These are phyloP conservation scores for Exsudoporus frostii DNA, from an alignment of 768 basidiomycete species.

Conservation along the genomic window DNA sequence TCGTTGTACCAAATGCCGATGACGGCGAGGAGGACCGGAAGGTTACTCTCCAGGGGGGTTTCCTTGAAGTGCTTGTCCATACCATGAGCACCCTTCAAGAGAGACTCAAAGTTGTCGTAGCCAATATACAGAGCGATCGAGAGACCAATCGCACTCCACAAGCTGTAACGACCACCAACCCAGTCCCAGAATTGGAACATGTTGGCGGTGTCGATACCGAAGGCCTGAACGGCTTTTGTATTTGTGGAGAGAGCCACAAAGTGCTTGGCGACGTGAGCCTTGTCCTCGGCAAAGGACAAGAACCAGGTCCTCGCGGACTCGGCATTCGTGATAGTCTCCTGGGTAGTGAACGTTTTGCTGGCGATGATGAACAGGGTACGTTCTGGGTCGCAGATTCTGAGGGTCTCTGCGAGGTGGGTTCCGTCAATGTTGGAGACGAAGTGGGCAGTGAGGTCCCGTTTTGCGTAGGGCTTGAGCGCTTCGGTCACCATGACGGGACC, in stretches of 20 bases:
- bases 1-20: constrained; percentile 99
- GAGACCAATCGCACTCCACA: constrained; percentile 98
- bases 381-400: constrained; percentile 80
- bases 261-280: constrained; percentile 94
- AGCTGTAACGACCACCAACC: constrained; percentile 97
- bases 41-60: constrained; percentile 81
- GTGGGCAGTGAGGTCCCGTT: constrained; percentile 80
- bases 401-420: constrained; percentile 90
- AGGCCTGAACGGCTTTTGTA: constrained; percentile 86
- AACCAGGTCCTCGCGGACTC: constrained; percentile 95
- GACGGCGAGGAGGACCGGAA: constrained; percentile 87
- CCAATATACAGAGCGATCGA: constrained; percentile 93
- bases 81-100: constrained; percentile 89
- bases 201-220: constrained; percentile 87
- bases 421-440: constrained; percentile 99
- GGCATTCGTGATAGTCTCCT: constrained; percentile 99
- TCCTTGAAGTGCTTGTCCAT: constrained; percentile 98
- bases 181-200: constrained; percentile 99
- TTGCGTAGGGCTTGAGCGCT: constrained; percentile 89
- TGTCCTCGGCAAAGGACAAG: constrained; percentile 77
- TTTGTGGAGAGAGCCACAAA: constrained; percentile 98
- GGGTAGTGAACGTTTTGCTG: constrained; percentile 99
- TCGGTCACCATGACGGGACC: constrained; percentile 99
- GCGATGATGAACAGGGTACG: constrained; percentile 97
- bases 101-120: constrained; percentile 87